Conservation (phyloP, 2,329 filamentous ascomycete genomes). For the Alternaria triticina region DNA sequence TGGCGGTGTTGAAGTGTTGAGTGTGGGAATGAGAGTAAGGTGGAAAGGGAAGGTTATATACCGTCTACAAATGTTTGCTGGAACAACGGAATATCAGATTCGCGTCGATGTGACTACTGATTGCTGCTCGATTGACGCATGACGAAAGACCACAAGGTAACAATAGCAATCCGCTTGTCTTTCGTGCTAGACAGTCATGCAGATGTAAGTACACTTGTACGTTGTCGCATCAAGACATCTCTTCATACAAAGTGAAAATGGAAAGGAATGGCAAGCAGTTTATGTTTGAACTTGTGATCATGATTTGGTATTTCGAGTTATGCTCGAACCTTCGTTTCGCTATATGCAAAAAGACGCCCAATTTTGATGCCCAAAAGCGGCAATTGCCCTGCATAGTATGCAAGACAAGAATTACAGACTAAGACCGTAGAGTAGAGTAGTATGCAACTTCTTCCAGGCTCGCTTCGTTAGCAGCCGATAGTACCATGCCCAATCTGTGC, state of each 20-base stretch:
- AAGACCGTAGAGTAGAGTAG: slow-evolving; percentile 5
- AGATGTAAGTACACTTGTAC: background rate
- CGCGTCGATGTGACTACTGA: background rate
- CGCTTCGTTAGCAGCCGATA: background rate
- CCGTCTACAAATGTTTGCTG: background rate
- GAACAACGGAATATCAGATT: background rate
- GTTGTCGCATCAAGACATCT: background rate
- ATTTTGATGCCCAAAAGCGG: background rate
- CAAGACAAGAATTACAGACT: background rate
- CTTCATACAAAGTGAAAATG: background rate
- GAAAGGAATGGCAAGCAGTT: background rate
- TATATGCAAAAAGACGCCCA: background rate
- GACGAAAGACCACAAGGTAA: background rate
- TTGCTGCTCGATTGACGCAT: background rate
- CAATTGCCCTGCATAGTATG: background rate
- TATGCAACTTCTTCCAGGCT: background rate
- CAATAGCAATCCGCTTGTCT: background rate
- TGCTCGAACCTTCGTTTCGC: background rate
- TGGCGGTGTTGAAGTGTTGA: background rate
- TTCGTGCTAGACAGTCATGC: background rate
- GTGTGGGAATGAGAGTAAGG: background rate
- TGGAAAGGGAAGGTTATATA: background rate
- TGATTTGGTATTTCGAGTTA: background rate
- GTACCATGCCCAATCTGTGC: background rate
- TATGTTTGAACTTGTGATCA: background rate